Percentiles rank a stretch among this genome's conserved stretches.
Evolutionary conservation across 164 flowering plant species (phyloP).

Genomic region (Vitis rupestris): DNA sequence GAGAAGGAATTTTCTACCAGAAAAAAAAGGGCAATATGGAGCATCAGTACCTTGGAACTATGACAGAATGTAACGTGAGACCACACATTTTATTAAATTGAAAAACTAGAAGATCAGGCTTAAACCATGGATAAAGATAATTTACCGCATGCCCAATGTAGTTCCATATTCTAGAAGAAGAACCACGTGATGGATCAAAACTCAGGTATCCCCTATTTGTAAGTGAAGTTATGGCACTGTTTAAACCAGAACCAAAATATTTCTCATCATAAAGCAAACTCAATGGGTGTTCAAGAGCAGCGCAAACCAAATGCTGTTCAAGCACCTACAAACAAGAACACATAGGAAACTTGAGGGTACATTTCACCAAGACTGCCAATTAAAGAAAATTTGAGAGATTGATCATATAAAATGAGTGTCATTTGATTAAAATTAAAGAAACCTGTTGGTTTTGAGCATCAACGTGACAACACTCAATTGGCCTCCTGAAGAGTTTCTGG

Average conservation of each 20-base stretch:
- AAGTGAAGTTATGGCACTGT: conserved; percentile 43
- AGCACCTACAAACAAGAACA: conserved; percentile 54
- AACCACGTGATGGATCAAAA: conserved; percentile 47
- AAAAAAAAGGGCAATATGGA: not conserved
- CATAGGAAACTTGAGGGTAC: conserved; percentile 1
- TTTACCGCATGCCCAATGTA: conserved; percentile 87
- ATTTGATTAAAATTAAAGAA: not conserved
- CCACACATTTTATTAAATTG: not conserved
- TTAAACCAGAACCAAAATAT: conserved; percentile 74
- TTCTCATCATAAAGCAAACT: conserved; percentile 68
- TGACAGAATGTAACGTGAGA: not conserved
- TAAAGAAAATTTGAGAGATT: not conserved
- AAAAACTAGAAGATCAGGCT: not conserved
- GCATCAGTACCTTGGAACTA: not conserved
- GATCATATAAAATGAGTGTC: not conserved
- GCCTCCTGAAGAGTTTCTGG: conserved; percentile 70
- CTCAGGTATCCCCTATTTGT: conserved; percentile 53
- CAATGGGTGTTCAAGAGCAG: conserved; percentile 83
- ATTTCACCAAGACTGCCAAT: not conserved
- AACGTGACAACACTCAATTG: conserved; percentile 84
- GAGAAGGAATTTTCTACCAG: conserved; percentile 72
- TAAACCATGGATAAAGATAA: conserved; percentile 7
- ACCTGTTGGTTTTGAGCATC: conserved; percentile 88
- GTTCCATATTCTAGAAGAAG: conserved; percentile 60
- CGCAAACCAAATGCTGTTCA: conserved; percentile 83